Evolutionary conservation across 2,329 filamentous ascomycete species (phyloP).

Genomic region (Pestalotiopsis fici): DNA sequence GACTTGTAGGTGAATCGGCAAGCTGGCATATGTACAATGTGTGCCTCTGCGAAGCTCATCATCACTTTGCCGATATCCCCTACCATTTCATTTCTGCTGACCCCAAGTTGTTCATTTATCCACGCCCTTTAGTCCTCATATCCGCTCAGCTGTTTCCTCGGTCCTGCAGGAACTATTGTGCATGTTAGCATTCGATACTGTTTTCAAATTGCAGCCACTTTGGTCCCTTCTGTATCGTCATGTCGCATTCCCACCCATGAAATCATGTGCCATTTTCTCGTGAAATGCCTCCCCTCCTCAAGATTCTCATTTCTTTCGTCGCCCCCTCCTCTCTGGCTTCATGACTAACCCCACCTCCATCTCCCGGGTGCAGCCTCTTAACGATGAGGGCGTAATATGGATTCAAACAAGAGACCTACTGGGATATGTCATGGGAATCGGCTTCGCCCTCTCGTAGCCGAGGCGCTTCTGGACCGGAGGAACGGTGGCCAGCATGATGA

Average conservation of each 20-base stretch:
- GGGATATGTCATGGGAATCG: slow-evolving; percentile 88
- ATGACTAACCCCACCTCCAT: not conserved
- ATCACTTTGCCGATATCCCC: not conserved
- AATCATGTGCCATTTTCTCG: not conserved
- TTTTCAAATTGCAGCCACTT: not conserved
- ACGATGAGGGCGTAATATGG: too few relatives aligned
- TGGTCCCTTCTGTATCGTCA: not conserved
- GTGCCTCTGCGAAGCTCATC: not conserved
- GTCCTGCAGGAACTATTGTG: slow-evolving; percentile 54
- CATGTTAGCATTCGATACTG: not conserved
- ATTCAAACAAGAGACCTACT: slow-evolving; percentile 57
- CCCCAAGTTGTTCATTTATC: not conserved
- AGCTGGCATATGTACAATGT: not conserved
- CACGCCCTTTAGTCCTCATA: slow-evolving; percentile 55
- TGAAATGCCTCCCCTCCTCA: not conserved
- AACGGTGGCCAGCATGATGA: slow-evolving; percentile 67
- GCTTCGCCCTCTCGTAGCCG: slow-evolving; percentile 72
- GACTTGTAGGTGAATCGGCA: not conserved
- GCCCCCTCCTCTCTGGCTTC: not conserved
- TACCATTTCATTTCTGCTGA: not conserved
- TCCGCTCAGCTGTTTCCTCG: slow-evolving; percentile 60
- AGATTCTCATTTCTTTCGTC: not conserved
- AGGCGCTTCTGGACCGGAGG: slow-evolving; percentile 73
- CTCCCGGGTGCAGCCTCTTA: too few relatives aligned
- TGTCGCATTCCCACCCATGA: not conserved